Evolutionary conservation across 1,139 yeast genomes (phyloP), one percentile per base, ranked within the genome.

Genomic region (Taiozyma sp.): DNA sequence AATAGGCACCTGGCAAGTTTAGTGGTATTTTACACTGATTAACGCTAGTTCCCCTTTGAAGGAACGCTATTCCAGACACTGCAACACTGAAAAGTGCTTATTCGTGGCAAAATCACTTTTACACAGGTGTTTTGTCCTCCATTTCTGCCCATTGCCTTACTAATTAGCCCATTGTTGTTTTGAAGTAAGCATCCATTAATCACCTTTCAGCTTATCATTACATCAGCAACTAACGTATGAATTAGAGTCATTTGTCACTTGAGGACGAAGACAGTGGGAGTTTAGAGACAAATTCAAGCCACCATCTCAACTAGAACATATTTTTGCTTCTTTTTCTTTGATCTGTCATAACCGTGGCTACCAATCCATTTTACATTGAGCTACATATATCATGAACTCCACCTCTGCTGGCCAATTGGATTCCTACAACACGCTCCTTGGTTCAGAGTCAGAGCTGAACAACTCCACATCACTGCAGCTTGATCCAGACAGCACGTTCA

Each of bases 361-460:
- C 41, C 23, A 38, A 19, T 1, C 24, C 7, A 7, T n/a, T 19
- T 9, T 14, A 38, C 41, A 38, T 38, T 22, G 24, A 19, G 14
- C 6, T 38, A 19, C 41, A 38, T 38, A n/a, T 24, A 45, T 2
- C 14, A 54, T 54, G 57, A 54, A 49, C 41, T 52, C 55, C 19
- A 48, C 57, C 9, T 48, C 57, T 23, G 47, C 52, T n/a, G 52
- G 52, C 23, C 54, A 53, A 27, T 30, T 53, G 40, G 57, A 54
- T 42, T 46, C 55, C 16, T 54, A 44, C 24, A 46, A 40, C 12
- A 13, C 44, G 27, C 50, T 50, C 16, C 48, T 49, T 24, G 48
- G 48, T 16, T 47, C 51, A 30, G 19, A 22, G 19, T 38, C 16
- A 36, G 49, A 10, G 53, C 45, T 13, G 51, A 34, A 16, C 51